Conservation (phyloP, 441 rosid genomes). For the Raphanus hybrid region DNA sequence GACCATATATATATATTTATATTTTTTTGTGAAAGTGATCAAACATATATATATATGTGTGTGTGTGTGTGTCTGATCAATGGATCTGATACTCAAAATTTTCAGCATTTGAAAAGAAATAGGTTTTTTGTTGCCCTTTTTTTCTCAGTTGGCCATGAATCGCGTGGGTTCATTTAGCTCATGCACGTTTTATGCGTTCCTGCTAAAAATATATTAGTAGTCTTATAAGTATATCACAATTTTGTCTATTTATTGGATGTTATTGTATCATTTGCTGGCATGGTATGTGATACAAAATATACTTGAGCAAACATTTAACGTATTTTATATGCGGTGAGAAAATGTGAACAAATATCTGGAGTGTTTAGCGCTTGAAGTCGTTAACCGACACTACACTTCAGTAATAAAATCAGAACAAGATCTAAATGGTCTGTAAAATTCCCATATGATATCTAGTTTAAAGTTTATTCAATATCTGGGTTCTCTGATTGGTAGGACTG, state of each 20-base stretch:
- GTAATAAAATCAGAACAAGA: slow-evolving; percentile 15
- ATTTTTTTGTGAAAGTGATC: too few species aligned
- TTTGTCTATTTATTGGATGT: slow-evolving; percentile 28
- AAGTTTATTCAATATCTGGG: neutral
- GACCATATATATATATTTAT: too few species aligned
- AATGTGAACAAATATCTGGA: slow-evolving; percentile 22
- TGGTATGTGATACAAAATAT: neutral
- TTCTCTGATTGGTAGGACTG: neutral
- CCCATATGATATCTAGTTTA: neutral
- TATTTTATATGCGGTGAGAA: slow-evolving; percentile 17
- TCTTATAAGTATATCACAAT: slow-evolving; percentile 6
- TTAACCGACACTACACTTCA: slow-evolving; percentile 36
- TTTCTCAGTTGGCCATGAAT: slow-evolving; percentile 11
- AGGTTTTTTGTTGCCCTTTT: neutral
- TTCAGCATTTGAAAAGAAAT: neutral
- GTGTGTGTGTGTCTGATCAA: neutral
- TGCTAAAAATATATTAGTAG: neutral
- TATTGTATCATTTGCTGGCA: slow-evolving; percentile 21
- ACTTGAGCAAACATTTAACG: neutral
- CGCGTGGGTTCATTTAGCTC: slow-evolving; percentile 17
- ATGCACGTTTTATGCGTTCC: slow-evolving; percentile 27
- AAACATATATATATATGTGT: too few species aligned
- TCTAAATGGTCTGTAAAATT: slow-evolving; percentile 8
- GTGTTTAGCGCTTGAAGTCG: slow-evolving; percentile 13
- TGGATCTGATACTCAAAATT: neutral